A percentile compares a stretch with the other conserved stretches of the same genome.
Evolutionary conservation across 1,284 basidiomycete species (phyloP).

Genomic region (Tilletia horrida): DNA sequence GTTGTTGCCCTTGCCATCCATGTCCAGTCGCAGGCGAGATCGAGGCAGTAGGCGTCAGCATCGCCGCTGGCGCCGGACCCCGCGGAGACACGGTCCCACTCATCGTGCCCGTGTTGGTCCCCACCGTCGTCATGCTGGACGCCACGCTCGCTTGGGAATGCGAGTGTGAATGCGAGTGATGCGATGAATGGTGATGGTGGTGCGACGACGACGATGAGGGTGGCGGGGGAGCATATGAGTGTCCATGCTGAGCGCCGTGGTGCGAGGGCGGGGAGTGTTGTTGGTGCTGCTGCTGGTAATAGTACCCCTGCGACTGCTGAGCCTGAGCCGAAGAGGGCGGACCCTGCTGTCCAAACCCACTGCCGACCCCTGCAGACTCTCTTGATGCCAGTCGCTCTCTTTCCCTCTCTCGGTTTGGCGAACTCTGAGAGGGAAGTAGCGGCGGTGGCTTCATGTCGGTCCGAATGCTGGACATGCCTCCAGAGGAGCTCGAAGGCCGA

Average conservation of each 20-base stretch:
- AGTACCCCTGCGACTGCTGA: not conserved
- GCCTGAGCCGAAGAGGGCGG: not conserved
- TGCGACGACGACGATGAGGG: not conserved
- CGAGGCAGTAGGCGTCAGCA: slow-evolving; percentile 1
- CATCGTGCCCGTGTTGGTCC: not conserved
- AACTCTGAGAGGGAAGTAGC: not conserved
- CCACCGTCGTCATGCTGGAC: not conserved
- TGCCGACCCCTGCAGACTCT: not conserved
- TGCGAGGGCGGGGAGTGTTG: not conserved
- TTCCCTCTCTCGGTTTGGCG: not conserved
- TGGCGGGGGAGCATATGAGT: not conserved
- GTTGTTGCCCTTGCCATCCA: not conserved
- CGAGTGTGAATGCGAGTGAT: not conserved
- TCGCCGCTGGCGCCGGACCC: not conserved
- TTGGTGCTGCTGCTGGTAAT: not conserved
- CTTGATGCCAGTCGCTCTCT: not conserved
- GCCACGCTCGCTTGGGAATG: slow-evolving; percentile 10
- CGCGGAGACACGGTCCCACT: slow-evolving; percentile 7
- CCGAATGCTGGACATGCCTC: not conserved
- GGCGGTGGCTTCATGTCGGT: slow-evolving; percentile 6
- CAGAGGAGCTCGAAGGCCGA: slow-evolving; percentile 1
- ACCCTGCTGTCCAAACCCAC: not conserved
- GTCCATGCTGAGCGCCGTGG: not conserved
- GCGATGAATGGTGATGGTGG: not conserved
- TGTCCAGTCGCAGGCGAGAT: slow-evolving; percentile 10